Evolutionary conservation across 2,329 filamentous ascomycete genomes (phyloP).

Genomic region (Colletotrichum sp.): DNA sequence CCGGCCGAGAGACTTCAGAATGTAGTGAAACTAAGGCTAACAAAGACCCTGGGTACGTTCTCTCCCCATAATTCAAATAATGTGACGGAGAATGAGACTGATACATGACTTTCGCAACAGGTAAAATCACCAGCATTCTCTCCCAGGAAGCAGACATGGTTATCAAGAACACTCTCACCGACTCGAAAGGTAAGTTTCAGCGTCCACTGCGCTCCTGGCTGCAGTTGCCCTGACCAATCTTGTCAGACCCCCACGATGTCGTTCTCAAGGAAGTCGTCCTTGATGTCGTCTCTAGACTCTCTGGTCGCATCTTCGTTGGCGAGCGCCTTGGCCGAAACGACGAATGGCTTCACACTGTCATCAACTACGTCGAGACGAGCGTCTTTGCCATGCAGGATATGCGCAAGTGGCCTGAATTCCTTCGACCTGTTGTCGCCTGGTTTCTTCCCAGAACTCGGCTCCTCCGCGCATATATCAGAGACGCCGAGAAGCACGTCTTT

Average conservation of each 20-base stretch:
- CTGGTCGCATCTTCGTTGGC: conserved; percentile 54
- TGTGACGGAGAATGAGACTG: fast-evolving
- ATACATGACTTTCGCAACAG: background rate
- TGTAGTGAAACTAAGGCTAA: background rate
- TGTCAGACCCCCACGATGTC: background rate
- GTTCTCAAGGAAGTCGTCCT: background rate
- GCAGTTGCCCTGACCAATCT: background rate
- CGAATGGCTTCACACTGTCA: conserved; percentile 49
- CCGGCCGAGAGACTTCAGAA: background rate
- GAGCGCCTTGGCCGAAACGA: conserved; percentile 46
- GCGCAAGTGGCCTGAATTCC: conserved; percentile 40
- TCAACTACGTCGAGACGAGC: conserved; percentile 43
- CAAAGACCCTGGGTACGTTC: background rate
- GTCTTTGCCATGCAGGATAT: conserved; percentile 41
- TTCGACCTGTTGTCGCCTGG: conserved; percentile 46
- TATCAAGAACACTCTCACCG: background rate
- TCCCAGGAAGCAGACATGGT: background rate
- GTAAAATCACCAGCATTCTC: background rate
- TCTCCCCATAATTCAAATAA: fast-evolving
- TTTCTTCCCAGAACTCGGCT: conserved; percentile 36
- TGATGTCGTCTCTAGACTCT: conserved; percentile 49
- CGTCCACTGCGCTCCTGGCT: fast-evolving
- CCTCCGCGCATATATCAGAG: background rate
- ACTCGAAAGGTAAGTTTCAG: background rate
- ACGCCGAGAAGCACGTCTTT: background rate